Base-by-base conservation (phyloP, 352 stramenopile species). In the Pythium coloratum region DNA sequence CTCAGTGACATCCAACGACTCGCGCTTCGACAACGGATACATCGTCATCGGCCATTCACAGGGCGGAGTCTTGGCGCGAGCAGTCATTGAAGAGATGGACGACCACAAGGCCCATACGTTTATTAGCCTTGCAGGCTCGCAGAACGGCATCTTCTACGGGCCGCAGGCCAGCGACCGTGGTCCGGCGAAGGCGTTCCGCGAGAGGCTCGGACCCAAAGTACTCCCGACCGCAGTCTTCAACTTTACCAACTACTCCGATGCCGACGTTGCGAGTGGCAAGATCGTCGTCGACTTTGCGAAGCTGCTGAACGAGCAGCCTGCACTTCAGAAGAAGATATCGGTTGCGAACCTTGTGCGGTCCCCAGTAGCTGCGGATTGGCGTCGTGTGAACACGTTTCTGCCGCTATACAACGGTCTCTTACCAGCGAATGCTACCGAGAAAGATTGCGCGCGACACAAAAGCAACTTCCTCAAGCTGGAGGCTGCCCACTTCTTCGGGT, bases 121-220 rank as follows among this genome's bases (percentile, higher is more conserved):
- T 28, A 73, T 88, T 46, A 82, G 73, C 62, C 65, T n/a, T n/a
- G n/a, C 77, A 0, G 77, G 80, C 2, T 70, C 73, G 2, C 76
- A 84, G 50, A 86, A 86, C 62, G 77, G 80, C 24, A 70, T 77
- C 57, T 88, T 88, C 62, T 82, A 82, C 62, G 78, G 77, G 1
- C 77, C 76, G 0, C 77, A 87, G 53, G 26, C 53, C 0, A 67
- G 38, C 38, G 78, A 87, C 58, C 30, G 33, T 2, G 57, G 73
- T 16, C 76, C 76, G 26, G 63, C 71, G 9, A 62, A 73, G n/a
- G 68, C 72, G 18, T 78, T 86, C 44, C 42, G 81, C 24, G 69
- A 79, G 46, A 34, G 60, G 4, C 58, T 81, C 7, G 76, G 75
- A 0, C 68, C 75, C 0, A 49, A 69, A 16, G 24, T 78, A 20